Percentiles rank a stretch among this genome's conserved stretches.
Evolutionary conservation across 805 yeast genomes (phyloP).

Genomic region (Starmerella cellae): DNA sequence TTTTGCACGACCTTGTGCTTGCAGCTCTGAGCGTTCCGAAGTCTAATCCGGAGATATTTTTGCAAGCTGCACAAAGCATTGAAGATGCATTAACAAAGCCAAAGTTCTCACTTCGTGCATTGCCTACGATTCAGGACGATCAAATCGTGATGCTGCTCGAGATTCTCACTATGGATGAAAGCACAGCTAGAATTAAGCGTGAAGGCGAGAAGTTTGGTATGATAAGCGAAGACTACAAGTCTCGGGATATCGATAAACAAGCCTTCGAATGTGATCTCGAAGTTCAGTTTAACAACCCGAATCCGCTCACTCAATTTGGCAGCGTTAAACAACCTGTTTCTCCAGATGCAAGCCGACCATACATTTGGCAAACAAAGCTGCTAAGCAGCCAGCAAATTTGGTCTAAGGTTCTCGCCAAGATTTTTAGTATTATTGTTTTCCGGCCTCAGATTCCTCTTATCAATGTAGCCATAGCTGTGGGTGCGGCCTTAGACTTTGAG

Average conservation of each 20-base stretch:
- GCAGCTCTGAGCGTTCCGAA: slow-evolving; percentile 31
- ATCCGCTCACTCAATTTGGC: background rate
- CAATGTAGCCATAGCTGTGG: slow-evolving; percentile 20
- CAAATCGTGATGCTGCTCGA: slow-evolving; percentile 52
- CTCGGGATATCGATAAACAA: slow-evolving; percentile 48
- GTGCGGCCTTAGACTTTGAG: slow-evolving; percentile 18
- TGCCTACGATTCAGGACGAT: slow-evolving; percentile 42
- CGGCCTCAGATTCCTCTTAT: slow-evolving; percentile 41
- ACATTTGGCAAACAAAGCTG: slow-evolving; percentile 20
- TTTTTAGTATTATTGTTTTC: slow-evolving; percentile 36
- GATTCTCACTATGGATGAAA: slow-evolving; percentile 20
- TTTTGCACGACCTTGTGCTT: slow-evolving; percentile 41
- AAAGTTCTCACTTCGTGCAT: background rate
- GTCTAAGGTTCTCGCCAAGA: slow-evolving; percentile 39
- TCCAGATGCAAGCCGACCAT: slow-evolving; percentile 5
- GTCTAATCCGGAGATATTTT: slow-evolving; percentile 31
- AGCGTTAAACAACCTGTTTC: slow-evolving; percentile 1
- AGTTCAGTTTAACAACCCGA: background rate
- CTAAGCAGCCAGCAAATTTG: slow-evolving; percentile 45
- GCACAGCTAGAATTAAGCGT: slow-evolving; percentile 1
- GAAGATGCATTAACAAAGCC: too few relatives aligned
- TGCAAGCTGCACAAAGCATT: slow-evolving; percentile 26
- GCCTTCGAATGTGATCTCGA: slow-evolving; percentile 13
- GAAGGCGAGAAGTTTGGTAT: slow-evolving; percentile 14
- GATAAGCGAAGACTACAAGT: slow-evolving; percentile 37